A percentile compares a stretch with the other conserved stretches of the same genome.
Conservation (phyloP, 768 basidiomycete species). For the Leccinum barrowsii region DNA sequence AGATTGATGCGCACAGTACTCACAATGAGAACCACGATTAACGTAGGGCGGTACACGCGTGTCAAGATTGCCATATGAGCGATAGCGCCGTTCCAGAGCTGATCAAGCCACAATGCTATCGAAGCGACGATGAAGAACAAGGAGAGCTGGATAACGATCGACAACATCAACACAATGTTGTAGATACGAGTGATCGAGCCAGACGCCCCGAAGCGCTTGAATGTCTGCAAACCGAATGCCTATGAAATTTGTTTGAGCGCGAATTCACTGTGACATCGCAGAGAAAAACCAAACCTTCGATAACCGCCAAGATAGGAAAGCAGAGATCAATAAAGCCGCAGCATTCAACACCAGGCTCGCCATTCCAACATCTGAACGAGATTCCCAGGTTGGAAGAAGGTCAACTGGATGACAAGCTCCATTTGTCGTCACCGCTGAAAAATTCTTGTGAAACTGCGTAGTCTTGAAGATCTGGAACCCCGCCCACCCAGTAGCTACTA, state of each 20-base stretch:
- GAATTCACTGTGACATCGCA: neutral
- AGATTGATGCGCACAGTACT: slow-evolving; percentile 26
- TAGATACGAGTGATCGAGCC: slow-evolving; percentile 70
- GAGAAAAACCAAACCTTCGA: slow-evolving; percentile 50
- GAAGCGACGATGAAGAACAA: slow-evolving; percentile 73
- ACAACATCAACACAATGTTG: slow-evolving; percentile 65
- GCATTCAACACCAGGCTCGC: slow-evolving; percentile 61
- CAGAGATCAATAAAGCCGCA: slow-evolving; percentile 55
- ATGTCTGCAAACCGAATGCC: slow-evolving; percentile 84
- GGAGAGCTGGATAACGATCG: slow-evolving; percentile 71
- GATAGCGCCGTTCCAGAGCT: slow-evolving; percentile 63
- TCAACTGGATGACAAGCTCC: slow-evolving; percentile 59
- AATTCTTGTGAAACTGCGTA: slow-evolving; percentile 51
- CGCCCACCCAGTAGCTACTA: slow-evolving; percentile 72
- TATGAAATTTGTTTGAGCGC: slow-evolving; percentile 19
- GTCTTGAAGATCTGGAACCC: slow-evolving; percentile 65
- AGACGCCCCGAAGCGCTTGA: slow-evolving; percentile 81
- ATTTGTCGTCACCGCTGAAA: slow-evolving; percentile 53
- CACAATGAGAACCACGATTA: slow-evolving; percentile 58
- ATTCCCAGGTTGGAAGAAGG: slow-evolving; percentile 57
- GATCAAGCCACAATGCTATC: slow-evolving; percentile 75
- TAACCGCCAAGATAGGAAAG: slow-evolving; percentile 68
- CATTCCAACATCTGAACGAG: slow-evolving; percentile 58
- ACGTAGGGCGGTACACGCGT: slow-evolving; percentile 50
- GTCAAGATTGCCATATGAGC: slow-evolving; percentile 46